Conservation (phyloP, 345 rosid genomes). For the Noccaea caerulescens region DNA sequence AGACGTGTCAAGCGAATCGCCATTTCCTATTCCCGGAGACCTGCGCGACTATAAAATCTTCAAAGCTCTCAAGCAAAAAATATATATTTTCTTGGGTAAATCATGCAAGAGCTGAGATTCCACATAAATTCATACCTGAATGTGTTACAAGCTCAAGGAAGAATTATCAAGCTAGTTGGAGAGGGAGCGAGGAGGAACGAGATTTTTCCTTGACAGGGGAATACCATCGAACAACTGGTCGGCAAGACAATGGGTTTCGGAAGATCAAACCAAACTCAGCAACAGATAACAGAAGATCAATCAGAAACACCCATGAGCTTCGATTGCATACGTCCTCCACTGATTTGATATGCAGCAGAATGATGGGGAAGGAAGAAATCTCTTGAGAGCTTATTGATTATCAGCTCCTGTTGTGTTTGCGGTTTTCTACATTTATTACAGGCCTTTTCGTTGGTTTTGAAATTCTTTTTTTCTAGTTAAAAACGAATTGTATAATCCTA, state of each 20-base stretch:
- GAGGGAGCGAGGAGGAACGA: not conserved
- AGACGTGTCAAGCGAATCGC: conserved; percentile 36
- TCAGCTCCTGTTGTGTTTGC: conserved; percentile 6
- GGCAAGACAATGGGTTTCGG: not conserved
- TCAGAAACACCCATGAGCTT: not conserved
- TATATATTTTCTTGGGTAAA: not conserved
- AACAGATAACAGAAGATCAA: not conserved
- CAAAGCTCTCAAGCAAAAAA: no score
- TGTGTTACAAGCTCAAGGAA: conserved; percentile 25
- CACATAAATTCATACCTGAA: conserved; percentile 26
- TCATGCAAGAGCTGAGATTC: not conserved
- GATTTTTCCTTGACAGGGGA: conserved; percentile 32
- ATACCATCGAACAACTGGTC: conserved; percentile 41
- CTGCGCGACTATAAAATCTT: no score
- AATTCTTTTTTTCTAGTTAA: no score
- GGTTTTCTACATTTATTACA: not conserved
- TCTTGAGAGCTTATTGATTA: conserved; percentile 7
- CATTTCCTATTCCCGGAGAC: conserved; percentile 34
- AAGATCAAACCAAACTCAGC: not conserved
- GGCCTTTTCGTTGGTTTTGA: no score
- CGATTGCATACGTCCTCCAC: not conserved
- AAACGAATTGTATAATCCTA: no score
- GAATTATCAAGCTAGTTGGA: conserved; percentile 4
- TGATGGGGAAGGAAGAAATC: conserved; percentile 5
- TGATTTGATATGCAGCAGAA: conserved; percentile 8